A percentile compares a stretch with the other conserved stretches of the same genome.
Conservation (phyloP, 768 basidiomycete genomes). For the Imleria badia region DNA sequence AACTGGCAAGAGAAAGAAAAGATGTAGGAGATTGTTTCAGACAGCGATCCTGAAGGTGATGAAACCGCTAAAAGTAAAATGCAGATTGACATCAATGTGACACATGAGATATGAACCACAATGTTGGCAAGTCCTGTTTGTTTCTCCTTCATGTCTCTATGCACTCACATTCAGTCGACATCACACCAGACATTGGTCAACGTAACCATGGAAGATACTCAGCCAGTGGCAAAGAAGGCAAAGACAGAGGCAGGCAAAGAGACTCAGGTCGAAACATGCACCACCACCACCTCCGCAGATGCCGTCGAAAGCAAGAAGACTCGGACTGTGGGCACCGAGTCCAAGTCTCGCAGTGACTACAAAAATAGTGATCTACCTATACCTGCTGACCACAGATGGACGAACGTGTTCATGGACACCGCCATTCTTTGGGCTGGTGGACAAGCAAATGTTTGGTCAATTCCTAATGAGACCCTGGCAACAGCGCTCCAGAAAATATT, state of each 20-base stretch:
- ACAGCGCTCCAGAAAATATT: conserved; percentile 6
- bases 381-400: not conserved
- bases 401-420: not conserved
- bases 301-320: not conserved
- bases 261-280: not conserved
- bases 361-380: not conserved
- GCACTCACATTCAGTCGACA: not conserved
- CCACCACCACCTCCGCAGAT: not conserved
- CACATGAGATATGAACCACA: not conserved
- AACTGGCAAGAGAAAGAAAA: not conserved
- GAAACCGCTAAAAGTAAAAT: not conserved
- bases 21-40: not conserved
- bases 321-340: too few species aligned
- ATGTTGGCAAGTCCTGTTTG: not conserved
- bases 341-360: not conserved
- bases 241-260: not conserved
- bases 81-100: not conserved
- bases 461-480: not conserved
- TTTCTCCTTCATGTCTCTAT: not conserved
- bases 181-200: too few species aligned
- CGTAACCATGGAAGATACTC: not conserved
- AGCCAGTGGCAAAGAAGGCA: not conserved
- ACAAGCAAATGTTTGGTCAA: not conserved
- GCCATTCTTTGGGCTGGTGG: conserved; percentile 1
- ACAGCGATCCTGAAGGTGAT: not conserved